phyloP scores from a whole-genome alignment of 2,329 filamentous ascomycete species.

The Fusarium illudens region DNA sequence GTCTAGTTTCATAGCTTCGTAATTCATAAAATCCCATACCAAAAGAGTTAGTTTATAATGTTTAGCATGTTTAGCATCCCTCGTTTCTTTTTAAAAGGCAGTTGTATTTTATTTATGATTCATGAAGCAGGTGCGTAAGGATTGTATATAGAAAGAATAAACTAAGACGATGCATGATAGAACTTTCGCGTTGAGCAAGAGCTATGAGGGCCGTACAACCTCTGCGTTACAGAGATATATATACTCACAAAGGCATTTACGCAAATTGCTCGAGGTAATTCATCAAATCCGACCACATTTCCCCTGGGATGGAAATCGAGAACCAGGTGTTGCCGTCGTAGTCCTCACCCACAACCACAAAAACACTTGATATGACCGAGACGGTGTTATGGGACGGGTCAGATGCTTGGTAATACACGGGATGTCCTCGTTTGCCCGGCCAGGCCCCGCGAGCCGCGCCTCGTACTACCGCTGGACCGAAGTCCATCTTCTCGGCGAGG shows the following conservation, averaged over 20 bases:
- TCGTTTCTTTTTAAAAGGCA: too few relatives aligned
- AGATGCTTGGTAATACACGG: constrained; percentile 24
- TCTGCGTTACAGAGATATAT: not conserved
- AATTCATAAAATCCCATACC: too few relatives aligned
- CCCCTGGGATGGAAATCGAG: constrained; percentile 11
- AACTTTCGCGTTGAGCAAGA: too few relatives aligned
- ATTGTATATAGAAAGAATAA: too few relatives aligned
- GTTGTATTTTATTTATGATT: too few relatives aligned
- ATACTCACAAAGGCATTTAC: not conserved
- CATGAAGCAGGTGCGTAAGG: too few relatives aligned
- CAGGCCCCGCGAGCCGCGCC: not conserved
- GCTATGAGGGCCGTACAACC: too few relatives aligned
- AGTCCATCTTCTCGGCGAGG: constrained; percentile 24
- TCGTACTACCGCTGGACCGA: constrained; percentile 14
- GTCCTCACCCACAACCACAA: constrained; percentile 17
- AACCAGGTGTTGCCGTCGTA: constrained; percentile 21
- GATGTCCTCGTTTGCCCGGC: constrained; percentile 10
- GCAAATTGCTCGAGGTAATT: constrained; percentile 7
- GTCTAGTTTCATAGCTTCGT: too few relatives aligned
- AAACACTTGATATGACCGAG: constrained; percentile 17
- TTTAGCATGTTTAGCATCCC: too few relatives aligned
- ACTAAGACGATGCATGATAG: too few relatives aligned
- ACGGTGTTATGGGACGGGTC: constrained; percentile 17
- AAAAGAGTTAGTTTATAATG: too few relatives aligned
- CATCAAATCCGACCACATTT: constrained; percentile 19